These are phyloP conservation scores for Cadophora sp. DNA, from an alignment of 2,329 filamentous ascomycete species.

Conservation along the genomic window DNA sequence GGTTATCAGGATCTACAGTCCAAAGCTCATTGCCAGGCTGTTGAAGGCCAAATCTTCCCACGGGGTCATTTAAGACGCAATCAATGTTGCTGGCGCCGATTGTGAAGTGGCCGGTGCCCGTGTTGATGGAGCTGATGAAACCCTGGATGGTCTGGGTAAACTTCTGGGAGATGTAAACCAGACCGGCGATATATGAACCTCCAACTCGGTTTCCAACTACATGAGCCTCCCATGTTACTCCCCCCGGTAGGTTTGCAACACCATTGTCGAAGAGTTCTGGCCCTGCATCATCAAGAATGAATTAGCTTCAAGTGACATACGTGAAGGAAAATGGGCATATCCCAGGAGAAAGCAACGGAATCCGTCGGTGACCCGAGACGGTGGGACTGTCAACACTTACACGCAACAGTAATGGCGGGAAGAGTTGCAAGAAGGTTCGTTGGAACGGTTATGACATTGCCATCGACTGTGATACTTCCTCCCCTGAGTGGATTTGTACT, in stretches of 20 bases:
- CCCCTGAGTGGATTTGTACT: constrained; percentile 30
- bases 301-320: no score
- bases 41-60: constrained; percentile 51
- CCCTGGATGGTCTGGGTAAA: constrained; percentile 30
- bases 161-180: constrained; percentile 37
- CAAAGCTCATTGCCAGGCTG: constrained; percentile 50
- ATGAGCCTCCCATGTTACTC: constrained; percentile 29
- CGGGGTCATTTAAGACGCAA: constrained; percentile 50
- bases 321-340: no score
- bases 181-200: constrained; percentile 29
- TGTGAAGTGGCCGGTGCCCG: constrained; percentile 31
- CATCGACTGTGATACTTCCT: constrained; percentile 36
- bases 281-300: neutral
- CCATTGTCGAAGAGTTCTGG: constrained; percentile 34
- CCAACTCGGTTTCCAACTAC: constrained; percentile 33
- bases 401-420: constrained; percentile 36
- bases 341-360: no score
- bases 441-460: constrained; percentile 29
- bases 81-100: constrained; percentile 23
- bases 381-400: constrained; percentile 1
- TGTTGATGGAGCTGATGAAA: constrained; percentile 36
- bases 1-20: constrained; percentile 56
- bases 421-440: constrained; percentile 35
- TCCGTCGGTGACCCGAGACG: no score
- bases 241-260: constrained; percentile 28